These are phyloP conservation scores for Bothriochloa decipiens DNA, from an alignment of 176 grass and related monocot species.

Conservation along the genomic window DNA sequence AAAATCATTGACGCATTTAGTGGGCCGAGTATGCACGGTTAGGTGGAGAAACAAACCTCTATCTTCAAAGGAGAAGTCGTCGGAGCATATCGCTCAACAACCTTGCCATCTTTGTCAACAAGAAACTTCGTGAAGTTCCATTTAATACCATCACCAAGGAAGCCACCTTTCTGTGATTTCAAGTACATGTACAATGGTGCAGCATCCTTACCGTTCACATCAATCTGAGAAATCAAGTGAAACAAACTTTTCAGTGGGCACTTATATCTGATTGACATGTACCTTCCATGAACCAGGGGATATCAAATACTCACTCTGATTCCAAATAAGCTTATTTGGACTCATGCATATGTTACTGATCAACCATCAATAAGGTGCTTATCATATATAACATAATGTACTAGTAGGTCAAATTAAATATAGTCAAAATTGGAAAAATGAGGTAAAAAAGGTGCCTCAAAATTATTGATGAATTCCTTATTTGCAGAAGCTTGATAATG, in stretches of 20 bases:
- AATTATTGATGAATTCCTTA: not conserved
- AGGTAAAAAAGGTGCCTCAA: not conserved
- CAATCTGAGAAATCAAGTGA: constrained; percentile 35
- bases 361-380: not conserved
- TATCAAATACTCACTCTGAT: not conserved
- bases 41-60: constrained; percentile 31
- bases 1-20: not conserved
- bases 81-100: constrained; percentile 56
- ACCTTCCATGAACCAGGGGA: not conserved
- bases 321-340: not conserved
- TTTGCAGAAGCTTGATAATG: not conserved
- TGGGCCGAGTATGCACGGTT: not conserved
- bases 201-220: constrained; percentile 63
- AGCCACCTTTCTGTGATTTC: constrained; percentile 60
- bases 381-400: not conserved
- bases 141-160: constrained; percentile 63
- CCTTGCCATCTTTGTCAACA: constrained; percentile 58
- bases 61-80: constrained; percentile 58
- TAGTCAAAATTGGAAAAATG: not conserved
- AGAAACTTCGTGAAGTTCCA: constrained; percentile 79
- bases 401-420: not conserved
- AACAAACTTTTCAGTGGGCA: not conserved
- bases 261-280: not conserved
- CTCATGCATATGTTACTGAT: not conserved
- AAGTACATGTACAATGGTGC: constrained; percentile 60